Evolutionary conservation across 2,329 filamentous ascomycete genomes (phyloP).

Genomic region (Cladobotryum protrusum): DNA sequence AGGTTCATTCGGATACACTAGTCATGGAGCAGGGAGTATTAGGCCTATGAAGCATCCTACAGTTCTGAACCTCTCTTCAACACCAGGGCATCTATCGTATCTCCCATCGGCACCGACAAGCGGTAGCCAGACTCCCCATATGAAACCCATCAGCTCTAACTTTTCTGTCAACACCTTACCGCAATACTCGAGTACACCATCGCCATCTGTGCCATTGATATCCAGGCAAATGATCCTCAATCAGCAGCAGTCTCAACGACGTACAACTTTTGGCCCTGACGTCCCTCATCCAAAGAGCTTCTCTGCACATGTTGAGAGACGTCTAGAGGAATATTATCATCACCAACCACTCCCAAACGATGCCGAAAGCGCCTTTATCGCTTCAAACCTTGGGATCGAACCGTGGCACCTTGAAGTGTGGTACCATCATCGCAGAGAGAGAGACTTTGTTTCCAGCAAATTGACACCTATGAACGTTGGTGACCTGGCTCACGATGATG

Average conservation of each 20-base stretch:
- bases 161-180: slow-evolving; percentile 19
- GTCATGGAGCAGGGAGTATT: background rate
- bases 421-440: slow-evolving; percentile 49
- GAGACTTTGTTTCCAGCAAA: slow-evolving; percentile 39
- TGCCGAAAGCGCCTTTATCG: slow-evolving; percentile 46
- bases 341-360: slow-evolving; percentile 42
- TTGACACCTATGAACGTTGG: slow-evolving; percentile 39
- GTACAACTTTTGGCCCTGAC: slow-evolving; percentile 33
- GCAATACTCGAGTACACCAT: slow-evolving; percentile 17
- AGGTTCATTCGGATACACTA: background rate
- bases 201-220: slow-evolving; percentile 21
- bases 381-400: slow-evolving; percentile 49
- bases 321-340: slow-evolving; percentile 49
- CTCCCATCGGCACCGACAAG: slow-evolving; percentile 19
- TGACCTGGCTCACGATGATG: slow-evolving; percentile 25
- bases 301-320: slow-evolving; percentile 41
- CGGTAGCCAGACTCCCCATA: slow-evolving; percentile 13
- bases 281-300: slow-evolving; percentile 40
- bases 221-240: slow-evolving; percentile 39
- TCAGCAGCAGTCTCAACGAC: slow-evolving; percentile 36
- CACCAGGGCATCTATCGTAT: slow-evolving; percentile 14
- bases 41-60: slow-evolving; percentile 9
- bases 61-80: slow-evolving; percentile 16
- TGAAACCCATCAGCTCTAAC: slow-evolving; percentile 19
- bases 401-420: slow-evolving; percentile 47